Evolutionary conservation across 352 stramenopile species (phyloP).

Genomic region (Phytophthora palmivora): DNA sequence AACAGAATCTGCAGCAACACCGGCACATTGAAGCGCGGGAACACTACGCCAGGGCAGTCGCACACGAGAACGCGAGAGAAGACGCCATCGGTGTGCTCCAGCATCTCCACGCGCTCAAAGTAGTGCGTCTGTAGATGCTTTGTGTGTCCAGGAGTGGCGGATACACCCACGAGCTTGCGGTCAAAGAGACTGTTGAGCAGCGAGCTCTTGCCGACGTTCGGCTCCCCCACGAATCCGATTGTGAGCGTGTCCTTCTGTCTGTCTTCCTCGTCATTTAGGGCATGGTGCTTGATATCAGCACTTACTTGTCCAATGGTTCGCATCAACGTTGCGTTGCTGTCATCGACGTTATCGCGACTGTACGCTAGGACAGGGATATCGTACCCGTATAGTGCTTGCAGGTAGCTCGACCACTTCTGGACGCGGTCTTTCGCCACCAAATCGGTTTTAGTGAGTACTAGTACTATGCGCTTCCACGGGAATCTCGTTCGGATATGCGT

Average conservation of each 20-base stretch:
- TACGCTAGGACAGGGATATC: constrained; percentile 85
- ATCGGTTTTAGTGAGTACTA: constrained; percentile 99
- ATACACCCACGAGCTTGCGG: constrained; percentile 84
- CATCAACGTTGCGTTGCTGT: constrained; percentile 55
- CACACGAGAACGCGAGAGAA: constrained; percentile 66
- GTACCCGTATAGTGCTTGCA: constrained; percentile 86
- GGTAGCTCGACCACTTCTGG: constrained; percentile 93
- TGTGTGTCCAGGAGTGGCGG: constrained; percentile 77
- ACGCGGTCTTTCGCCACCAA: constrained; percentile 90
- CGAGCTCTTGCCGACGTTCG: constrained; percentile 96
- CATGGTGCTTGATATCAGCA: constrained; percentile 30
- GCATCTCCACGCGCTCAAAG: constrained; percentile 64
- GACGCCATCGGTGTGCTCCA: constrained; percentile 37
- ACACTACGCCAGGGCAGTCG: constrained; percentile 85
- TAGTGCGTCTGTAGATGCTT: constrained; percentile 89
- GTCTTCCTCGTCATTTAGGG: constrained; percentile 58
- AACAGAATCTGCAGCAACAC: constrained; percentile 81
- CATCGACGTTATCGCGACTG: constrained; percentile 67
- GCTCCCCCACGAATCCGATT: constrained; percentile 97
- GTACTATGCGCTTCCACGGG: constrained; percentile 92
- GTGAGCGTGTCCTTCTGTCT: constrained; percentile 93
- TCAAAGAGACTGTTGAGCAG: constrained; percentile 92
- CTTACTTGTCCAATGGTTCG: constrained; percentile 49
- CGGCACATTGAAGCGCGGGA: constrained; percentile 76
- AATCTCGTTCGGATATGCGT: constrained; percentile 48